These are phyloP conservation scores for Aciculosporium take DNA, from an alignment of 2,329 filamentous ascomycete genomes.

Conservation along the genomic window DNA sequence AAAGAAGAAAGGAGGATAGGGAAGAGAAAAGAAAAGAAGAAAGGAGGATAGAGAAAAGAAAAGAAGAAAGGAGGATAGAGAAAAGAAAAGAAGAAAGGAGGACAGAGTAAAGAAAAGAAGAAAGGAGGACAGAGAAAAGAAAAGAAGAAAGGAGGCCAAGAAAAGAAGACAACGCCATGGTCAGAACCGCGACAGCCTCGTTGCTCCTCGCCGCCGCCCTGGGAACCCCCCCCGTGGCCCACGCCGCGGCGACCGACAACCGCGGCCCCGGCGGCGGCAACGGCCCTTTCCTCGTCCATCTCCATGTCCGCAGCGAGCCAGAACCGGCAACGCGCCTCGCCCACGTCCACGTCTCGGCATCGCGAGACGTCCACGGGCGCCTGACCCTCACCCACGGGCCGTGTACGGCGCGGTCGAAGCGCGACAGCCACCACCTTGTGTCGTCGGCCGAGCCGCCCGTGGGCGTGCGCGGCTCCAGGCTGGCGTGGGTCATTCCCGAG, in stretches of 20 bases:
- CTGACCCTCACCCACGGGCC: conserved; percentile 11
- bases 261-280: neutral
- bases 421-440: conserved; percentile 11
- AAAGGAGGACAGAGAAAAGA: too few relatives aligned
- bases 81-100: too few relatives aligned
- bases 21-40: too few relatives aligned
- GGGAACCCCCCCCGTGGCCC: neutral
- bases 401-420: conserved; percentile 8
- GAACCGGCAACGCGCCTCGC: conserved; percentile 20
- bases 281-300: conserved; percentile 14
- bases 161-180: too few relatives aligned
- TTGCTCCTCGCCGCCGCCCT: neutral
- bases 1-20: too few relatives aligned
- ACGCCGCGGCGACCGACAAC: neutral
- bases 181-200: too few relatives aligned
- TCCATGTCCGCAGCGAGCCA: conserved; percentile 21
- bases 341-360: conserved; percentile 13
- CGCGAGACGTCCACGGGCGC: conserved; percentile 7
- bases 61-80: too few relatives aligned
- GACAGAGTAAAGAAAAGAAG: too few relatives aligned
- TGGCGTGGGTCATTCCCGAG: conserved; percentile 7
- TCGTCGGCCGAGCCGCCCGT: neutral
- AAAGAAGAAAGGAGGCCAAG: too few relatives aligned
- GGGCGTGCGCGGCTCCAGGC: neutral
- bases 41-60: too few relatives aligned